Conservation (phyloP, 164 flowering plant genomes). For the Santalum album region DNA sequence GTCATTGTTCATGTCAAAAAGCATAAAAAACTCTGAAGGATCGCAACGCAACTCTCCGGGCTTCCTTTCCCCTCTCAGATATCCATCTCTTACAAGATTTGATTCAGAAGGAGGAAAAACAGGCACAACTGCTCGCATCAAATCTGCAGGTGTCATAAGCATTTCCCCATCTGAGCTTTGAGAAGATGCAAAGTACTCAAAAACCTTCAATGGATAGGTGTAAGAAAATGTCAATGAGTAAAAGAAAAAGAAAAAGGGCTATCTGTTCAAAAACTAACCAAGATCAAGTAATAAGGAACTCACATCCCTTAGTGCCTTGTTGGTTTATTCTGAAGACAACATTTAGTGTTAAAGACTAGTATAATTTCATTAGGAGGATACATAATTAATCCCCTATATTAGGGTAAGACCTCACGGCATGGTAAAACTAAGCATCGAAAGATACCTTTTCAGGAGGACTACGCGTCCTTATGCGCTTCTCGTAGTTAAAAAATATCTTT, state of each 20-base stretch:
- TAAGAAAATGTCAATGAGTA: not conserved
- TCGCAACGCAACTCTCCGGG: slow-evolving; percentile 60
- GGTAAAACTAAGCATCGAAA: no score
- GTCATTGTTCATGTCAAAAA: slow-evolving; percentile 78
- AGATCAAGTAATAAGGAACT: not conserved
- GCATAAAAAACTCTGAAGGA: slow-evolving; percentile 80
- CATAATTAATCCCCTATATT: no score
- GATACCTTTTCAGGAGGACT: slow-evolving; percentile 96
- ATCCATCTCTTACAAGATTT: slow-evolving; percentile 64
- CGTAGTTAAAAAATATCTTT: slow-evolving; percentile 89
- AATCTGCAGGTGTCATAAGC: slow-evolving; percentile 82
- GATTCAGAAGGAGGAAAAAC: slow-evolving; percentile 97
- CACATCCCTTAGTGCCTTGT: not conserved
- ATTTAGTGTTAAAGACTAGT: not conserved
- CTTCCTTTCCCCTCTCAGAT: slow-evolving; percentile 61
- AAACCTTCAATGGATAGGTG: slow-evolving; percentile 44
- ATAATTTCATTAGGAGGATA: no score
- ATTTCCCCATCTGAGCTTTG: slow-evolving; percentile 49
- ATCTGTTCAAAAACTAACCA: not conserved
- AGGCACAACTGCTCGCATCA: slow-evolving; percentile 96
- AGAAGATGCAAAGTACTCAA: slow-evolving; percentile 83
- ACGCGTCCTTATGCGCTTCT: slow-evolving; percentile 70
- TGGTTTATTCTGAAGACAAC: not conserved
- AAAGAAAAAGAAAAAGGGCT: not conserved
- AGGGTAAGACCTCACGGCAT: no score